Percentiles rank a stretch among this genome's conserved stretches.
Conservation (phyloP, 1,284 basidiomycete genomes). For the Pseudomicrostroma phylloplanum region DNA sequence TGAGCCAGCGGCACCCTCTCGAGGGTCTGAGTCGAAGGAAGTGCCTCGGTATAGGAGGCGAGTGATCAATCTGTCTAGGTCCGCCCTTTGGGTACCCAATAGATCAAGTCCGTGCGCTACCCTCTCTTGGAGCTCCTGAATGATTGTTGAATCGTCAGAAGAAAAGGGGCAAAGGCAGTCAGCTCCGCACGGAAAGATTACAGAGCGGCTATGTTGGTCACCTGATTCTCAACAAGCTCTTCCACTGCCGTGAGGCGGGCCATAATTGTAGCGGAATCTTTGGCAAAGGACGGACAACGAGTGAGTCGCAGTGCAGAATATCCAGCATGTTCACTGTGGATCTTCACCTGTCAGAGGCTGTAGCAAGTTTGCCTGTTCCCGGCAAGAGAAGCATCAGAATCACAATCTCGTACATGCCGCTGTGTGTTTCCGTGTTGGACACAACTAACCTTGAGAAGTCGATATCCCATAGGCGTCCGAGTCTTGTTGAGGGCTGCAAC, state of each 20-base stretch:
- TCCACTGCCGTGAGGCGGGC: slow-evolving; percentile 11
- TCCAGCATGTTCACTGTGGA: not conserved
- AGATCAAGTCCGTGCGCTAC: slow-evolving; percentile 5
- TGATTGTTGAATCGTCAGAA: not conserved
- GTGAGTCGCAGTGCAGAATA: not conserved
- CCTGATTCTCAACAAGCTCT: slow-evolving; percentile 2
- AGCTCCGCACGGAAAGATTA: not conserved
- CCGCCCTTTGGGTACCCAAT: not conserved
- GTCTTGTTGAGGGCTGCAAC: slow-evolving; percentile 6
- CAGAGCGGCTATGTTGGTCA: not conserved
- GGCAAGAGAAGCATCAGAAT: not conserved
- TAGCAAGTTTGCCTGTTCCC: slow-evolving; percentile 10
- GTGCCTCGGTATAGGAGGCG: slow-evolving; percentile 6
- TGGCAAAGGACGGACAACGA: not conserved
- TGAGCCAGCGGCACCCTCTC: too few species aligned
- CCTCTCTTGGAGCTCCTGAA: not conserved
- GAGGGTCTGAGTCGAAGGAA: too few species aligned
- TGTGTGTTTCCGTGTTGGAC: not conserved
- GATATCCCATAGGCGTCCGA: slow-evolving; percentile 12
- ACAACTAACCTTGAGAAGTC: slow-evolving; percentile 6
- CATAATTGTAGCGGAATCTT: not conserved
- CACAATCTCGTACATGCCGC: not conserved
- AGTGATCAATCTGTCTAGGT: slow-evolving; percentile 13
- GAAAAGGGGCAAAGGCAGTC: not conserved
- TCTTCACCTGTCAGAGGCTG: slow-evolving; percentile 11